Evolutionary conservation across 371 early-diverging fungal genomes (phyloP).

Genomic region (Massospora cicadina): DNA sequence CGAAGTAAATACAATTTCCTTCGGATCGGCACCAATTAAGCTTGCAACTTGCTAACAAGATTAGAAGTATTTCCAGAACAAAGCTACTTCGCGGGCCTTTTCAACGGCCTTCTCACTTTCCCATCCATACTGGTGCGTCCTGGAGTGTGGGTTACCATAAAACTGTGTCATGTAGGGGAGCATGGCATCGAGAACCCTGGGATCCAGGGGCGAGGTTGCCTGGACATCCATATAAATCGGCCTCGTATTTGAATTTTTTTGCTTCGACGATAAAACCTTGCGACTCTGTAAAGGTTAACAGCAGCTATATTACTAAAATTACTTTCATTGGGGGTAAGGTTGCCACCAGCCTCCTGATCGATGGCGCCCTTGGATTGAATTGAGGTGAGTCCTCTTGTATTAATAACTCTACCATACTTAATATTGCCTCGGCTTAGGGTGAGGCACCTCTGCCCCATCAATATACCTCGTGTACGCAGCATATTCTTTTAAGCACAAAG

Average conservation of each 20-base stretch:
- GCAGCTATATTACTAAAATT: neutral
- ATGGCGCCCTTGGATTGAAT: neutral
- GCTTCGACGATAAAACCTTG: neutral
- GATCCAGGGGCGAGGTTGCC: constrained; percentile 96
- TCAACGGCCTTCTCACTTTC: constrained; percentile 94
- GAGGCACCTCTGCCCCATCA: too few relatives aligned
- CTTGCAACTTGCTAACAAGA: constrained; percentile 61
- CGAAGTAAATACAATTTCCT: constrained; percentile 97
- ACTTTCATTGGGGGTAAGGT: neutral
- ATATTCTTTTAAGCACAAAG: too few relatives aligned
- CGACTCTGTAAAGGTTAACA: neutral
- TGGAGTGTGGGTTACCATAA: constrained; percentile 97
- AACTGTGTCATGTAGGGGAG: constrained; percentile 84
- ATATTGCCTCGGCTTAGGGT: too few relatives aligned
- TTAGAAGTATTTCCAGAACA: neutral
- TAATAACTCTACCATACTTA: neutral
- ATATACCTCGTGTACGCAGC: too few relatives aligned
- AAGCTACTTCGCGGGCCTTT: constrained; percentile 55
- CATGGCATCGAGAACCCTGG: constrained; percentile 96
- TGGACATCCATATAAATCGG: constrained; percentile 93
- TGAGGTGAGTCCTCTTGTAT: neutral
- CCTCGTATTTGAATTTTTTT: constrained; percentile 13
- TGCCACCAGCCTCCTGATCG: too few relatives aligned
- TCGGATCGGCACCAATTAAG: constrained; percentile 90
- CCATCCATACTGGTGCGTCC: constrained; percentile 98